Evolutionary conservation across 371 early-diverging fungal species (phyloP), one percentile per base, ranked within the genome.

Genomic region (Mortierella sp.): DNA sequence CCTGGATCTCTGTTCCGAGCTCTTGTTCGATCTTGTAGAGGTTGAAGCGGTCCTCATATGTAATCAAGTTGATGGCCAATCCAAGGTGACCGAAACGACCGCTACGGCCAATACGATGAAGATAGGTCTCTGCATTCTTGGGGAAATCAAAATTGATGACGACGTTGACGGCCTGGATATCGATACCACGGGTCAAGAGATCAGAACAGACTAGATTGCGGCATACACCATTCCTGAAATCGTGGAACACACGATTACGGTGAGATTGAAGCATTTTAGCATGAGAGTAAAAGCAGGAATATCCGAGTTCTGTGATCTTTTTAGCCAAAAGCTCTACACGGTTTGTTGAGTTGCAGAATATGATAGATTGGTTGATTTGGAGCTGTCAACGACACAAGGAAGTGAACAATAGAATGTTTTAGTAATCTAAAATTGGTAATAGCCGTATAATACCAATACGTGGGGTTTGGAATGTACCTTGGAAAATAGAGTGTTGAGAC

Each of bases 141-240:
- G 99, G 99, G 83, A 99, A 97, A 86, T 99, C 99, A 93, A 98
- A 99, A 91, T 99, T 99, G 88, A 99, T 99, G 60, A 99, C 99
- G 9, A 99, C 97, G 86, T 99, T 99, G 58, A 99, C 98, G 22
- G 96, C 97, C 86, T 98, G 98, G 78, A 99, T 99, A 87, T 99
- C 99, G 77, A 99, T 99, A 87, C 99, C 99, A 76, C 99, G 93
- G 3, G 99, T 97, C 69, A 99, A 86, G 64, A 99, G 87, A 88
- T 99, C 99, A 55, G 98, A 96, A 86, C 97, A 97, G 43, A 99
- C 98, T 40, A 99, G 86, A 84, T 97, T 97, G 70, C 98, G 94
- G 84, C 97, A 97, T 50, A 96, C 95, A 55, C 97, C 98, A 74
- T 94, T 95, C 72, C 98, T 89, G 88, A 99, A 99, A 87, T 98